Evolutionary conservation across 306 rosid genomes (phyloP).

Genomic region (Ammopiptanthus mongolicus): DNA sequence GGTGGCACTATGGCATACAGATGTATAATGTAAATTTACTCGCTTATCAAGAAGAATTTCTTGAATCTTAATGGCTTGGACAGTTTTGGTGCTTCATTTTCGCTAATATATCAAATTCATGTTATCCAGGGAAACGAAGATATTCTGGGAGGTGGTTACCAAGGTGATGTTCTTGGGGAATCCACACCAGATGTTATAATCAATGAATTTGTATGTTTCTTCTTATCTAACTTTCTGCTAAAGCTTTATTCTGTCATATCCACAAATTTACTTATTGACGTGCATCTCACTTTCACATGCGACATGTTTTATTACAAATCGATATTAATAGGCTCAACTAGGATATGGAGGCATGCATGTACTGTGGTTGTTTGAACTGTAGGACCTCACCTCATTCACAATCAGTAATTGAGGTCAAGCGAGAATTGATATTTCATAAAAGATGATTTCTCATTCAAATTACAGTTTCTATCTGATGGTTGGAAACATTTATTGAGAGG

Average conservation of each 20-base stretch:
- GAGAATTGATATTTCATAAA: background rate
- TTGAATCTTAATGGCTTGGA: background rate
- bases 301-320: background rate
- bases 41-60: background rate
- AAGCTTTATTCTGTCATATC: background rate
- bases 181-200: constrained; percentile 89
- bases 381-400: background rate
- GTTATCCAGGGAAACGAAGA: constrained; percentile 71
- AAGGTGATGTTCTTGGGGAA: constrained; percentile 87
- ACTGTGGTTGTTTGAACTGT: background rate
- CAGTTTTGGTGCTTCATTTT: background rate
- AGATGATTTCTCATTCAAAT: background rate
- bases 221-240: background rate
- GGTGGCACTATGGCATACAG: background rate
- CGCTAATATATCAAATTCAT: constrained; percentile 25
- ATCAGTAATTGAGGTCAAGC: background rate
- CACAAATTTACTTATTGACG: background rate
- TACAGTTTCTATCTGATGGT: background rate
- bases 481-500: background rate
- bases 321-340: background rate
- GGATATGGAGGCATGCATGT: background rate
- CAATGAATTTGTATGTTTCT: constrained; percentile 72
- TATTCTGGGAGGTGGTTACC: constrained; percentile 71
- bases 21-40: background rate
- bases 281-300: background rate